Base-by-base conservation (phyloP, 208 protist genomes). In the Trichomonas vaginalis region DNA sequence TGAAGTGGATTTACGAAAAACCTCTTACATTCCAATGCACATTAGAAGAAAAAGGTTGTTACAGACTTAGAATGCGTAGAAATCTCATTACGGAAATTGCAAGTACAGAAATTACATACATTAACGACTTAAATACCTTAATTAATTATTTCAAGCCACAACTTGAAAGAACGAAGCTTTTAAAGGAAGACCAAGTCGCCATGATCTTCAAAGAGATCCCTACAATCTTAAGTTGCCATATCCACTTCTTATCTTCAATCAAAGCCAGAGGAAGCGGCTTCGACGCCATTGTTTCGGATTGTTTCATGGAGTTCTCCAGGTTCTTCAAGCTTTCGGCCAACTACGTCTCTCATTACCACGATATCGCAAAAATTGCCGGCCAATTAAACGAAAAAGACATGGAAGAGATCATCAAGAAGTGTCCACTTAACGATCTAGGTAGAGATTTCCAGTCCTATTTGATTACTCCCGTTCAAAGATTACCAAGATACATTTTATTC, bases 81-180 rank as follows among this genome's bases (percentile, higher is more conserved):
- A 48, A 92, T 39, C 35, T 92, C 8, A n/a, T 92, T 39, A 32
- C 0, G 39, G 86, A 92, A 92, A 47, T 92, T 3, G 39, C 37
- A 39, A 48, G 45, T 39, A 92, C 86, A 35, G 86, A 92, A 92
- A 48, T 48, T n/a, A 92, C 86, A 48, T 92, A 92, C 42, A 92
- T 92, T 10, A 92, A 92, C 45, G 86, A 92, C 32, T 39, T 92
- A 92, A 92, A 14, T 35, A 83, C 79, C 10, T 12, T 83, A 51
- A 39, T 88, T 17, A 92, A 48, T 27, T 48, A 39, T n/a, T 35
- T 48, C 0, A 51, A 51, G 6, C 45, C 40, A 27, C 86, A 92
- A 51, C 12, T 14, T 10, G 40, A 42, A 6, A 17, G 27, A 1
- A 14, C 42, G 39, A 51, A 92, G 27, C 37, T 35, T 39, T 14